phyloP scores from a whole-genome alignment of 2,329 filamentous ascomycete species.

The Colletotrichum tabaci region DNA sequence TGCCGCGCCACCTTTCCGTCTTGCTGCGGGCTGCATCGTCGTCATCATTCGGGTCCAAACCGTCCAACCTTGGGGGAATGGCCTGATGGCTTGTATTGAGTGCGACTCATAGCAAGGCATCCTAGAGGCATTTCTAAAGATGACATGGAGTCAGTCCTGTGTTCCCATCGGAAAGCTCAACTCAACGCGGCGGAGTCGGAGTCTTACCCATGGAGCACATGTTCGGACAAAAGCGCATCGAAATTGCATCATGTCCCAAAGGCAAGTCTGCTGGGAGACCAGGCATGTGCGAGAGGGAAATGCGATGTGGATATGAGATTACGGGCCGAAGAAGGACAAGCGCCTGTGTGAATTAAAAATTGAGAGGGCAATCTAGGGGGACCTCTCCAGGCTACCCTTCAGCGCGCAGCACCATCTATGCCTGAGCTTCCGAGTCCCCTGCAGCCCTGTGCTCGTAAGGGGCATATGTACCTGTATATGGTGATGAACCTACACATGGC shows the following conservation, averaged over 20 bases:
- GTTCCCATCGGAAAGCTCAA: background rate
- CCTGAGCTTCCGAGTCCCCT: constrained; percentile 21
- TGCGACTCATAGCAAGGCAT: background rate
- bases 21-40: constrained; percentile 28
- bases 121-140: background rate
- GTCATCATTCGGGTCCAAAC: constrained; percentile 25
- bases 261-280: constrained; percentile 1
- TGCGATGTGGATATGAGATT: constrained; percentile 29
- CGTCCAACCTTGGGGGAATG: background rate
- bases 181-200: background rate
- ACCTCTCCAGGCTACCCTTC: background rate
- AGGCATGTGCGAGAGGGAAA: constrained; percentile 25
- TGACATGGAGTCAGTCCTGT: background rate
- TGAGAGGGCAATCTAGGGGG: constrained; percentile 25
- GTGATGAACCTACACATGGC: constrained; percentile 2
- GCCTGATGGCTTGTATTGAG: background rate
- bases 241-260: constrained; percentile 1
- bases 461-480: constrained; percentile 21
- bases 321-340: constrained; percentile 13
- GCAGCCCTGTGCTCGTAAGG: constrained; percentile 34
- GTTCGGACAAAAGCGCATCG: constrained; percentile 18
- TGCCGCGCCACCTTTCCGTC: constrained; percentile 17
- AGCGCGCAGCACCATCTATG: background rate
- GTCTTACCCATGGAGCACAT: constrained; percentile 14
- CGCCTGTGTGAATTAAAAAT: constrained; percentile 24